Conservation (phyloP, 1,139 yeast species). For the Nematodospora anomalae region DNA sequence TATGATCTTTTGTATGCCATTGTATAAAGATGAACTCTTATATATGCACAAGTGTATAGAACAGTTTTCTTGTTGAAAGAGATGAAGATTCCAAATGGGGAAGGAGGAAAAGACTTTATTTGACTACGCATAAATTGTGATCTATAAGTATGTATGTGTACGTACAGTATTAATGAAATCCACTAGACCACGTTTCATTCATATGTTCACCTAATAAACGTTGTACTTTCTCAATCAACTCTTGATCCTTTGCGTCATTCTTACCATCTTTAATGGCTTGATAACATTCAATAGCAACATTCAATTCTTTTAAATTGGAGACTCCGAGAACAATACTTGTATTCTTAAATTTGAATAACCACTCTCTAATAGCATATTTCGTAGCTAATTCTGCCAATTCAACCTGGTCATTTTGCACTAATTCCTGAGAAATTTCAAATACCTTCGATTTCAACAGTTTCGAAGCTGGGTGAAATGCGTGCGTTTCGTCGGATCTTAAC, state of each 20-base stretch:
- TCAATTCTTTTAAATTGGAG: conserved; percentile 59
- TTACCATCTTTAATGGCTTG: conserved; percentile 44
- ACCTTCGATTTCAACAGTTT: conserved; percentile 57
- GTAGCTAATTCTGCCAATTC: conserved; percentile 84
- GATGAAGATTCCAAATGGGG: no score
- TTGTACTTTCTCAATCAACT: conserved; percentile 49
- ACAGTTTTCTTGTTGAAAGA: no score
- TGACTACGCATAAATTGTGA: no score
- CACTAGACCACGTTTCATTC: conserved; percentile 75
- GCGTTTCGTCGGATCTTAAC: conserved; percentile 66
- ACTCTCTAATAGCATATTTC: conserved; percentile 65
- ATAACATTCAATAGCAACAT: conserved; percentile 60
- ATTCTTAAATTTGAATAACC: conserved; percentile 42
- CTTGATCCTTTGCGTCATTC: conserved; percentile 34
- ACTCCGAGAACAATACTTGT: conserved; percentile 78
- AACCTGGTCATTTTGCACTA: conserved; percentile 38
- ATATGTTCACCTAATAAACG: conserved; percentile 53
- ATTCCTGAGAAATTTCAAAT: conserved; percentile 48
- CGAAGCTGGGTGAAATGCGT: conserved; percentile 79
- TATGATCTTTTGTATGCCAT: conserved; percentile 12
- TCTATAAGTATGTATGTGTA: no score
- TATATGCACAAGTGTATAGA: not conserved
- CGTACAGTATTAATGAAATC: conserved; percentile 45
- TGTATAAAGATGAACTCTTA: no score
- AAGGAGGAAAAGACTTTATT: not conserved